A percentile compares a stretch with the other conserved stretches of the same genome.
phyloP scores from a whole-genome alignment of 345 rosid species.

The Gossypium ekmanianum region DNA sequence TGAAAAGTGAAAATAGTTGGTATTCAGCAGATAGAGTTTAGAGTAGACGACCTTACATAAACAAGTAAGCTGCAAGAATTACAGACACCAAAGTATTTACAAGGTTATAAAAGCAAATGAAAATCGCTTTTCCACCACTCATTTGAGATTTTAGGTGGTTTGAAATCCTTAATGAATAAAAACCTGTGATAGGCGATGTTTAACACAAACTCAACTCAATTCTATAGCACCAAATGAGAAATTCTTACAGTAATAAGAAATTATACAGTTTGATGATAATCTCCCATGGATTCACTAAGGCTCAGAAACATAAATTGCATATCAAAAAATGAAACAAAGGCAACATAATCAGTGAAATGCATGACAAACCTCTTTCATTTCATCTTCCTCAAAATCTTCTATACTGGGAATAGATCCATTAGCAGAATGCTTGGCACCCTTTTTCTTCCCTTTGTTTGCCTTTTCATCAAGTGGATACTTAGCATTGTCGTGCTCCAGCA shows the following conservation, averaged over 20 bases:
- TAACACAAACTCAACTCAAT: neutral
- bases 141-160: neutral
- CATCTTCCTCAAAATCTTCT: constrained; percentile 79
- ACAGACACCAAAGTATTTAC: neutral
- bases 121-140: neutral
- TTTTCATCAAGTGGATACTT: constrained; percentile 92
- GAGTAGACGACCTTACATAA: neutral
- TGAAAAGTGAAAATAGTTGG: neutral
- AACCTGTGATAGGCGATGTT: neutral
- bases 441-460: constrained; percentile 61
- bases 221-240: neutral
- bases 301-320: constrained; percentile 7
- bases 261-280: neutral
- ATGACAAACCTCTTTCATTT: constrained; percentile 59
- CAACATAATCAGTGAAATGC: neutral
- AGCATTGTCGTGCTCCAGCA: constrained; percentile 91
- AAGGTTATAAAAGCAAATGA: neutral
- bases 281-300: neutral
- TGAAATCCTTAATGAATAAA: neutral
- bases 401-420: constrained; percentile 55
- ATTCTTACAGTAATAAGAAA: neutral
- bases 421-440: constrained; percentile 58
- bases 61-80: neutral
- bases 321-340: neutral
- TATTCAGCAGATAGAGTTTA: neutral